Base-by-base conservation (phyloP, 2,329 filamentous ascomycete species). In the Penicillium palitans region DNA sequence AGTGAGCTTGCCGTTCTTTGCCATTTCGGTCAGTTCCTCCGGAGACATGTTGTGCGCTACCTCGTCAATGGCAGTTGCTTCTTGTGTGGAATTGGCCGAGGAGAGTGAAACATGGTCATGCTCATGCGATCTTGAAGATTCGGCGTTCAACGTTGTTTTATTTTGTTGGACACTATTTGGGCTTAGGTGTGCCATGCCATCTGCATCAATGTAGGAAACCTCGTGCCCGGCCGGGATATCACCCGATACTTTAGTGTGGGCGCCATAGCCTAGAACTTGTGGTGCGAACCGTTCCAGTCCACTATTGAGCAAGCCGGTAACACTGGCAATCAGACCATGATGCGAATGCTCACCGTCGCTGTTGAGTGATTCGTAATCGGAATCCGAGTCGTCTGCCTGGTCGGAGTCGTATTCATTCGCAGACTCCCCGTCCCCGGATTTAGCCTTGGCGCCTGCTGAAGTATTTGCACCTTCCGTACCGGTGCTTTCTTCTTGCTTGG, bases 261-360 rank as follows among this genome's bases (percentile, higher is more conserved):
- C 73, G 76, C 87, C 68, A 71, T 80, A 76, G 74, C 80, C 61
- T 66, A 81, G 33, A 71, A 84, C 71, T 77, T 82, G 75, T 71
- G 83, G 75, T 73, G 84, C 71, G 70, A 78, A 67, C 71, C 80
- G 68, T 76, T 82, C 82, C 70, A 86, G 25, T 65, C 76, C 66
- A 74, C 74, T 68, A 21, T 72, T 72, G 37, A 79, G 66, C 39
- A 74, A 58, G 52, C 69, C 69, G 2, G 71, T 66, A 37, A 77
- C 68, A 49, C 70, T 76, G 25, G 73, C 70, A 46, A 77, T 71
- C 27, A 78, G 61, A 6, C 71, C 72, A 50, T 75, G 68, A 24
- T 72, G 70, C 8, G 63, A 61, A 6, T 69, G 65, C 17, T 62
- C 62, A 31, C 64, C 6, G 52, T 62, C 27, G 67, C 63, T 8